Evolutionary conservation across 306 rosid genomes (phyloP), one percentile per base, ranked within the genome.

Genomic region (Gynostemma pentaphyllum): DNA sequence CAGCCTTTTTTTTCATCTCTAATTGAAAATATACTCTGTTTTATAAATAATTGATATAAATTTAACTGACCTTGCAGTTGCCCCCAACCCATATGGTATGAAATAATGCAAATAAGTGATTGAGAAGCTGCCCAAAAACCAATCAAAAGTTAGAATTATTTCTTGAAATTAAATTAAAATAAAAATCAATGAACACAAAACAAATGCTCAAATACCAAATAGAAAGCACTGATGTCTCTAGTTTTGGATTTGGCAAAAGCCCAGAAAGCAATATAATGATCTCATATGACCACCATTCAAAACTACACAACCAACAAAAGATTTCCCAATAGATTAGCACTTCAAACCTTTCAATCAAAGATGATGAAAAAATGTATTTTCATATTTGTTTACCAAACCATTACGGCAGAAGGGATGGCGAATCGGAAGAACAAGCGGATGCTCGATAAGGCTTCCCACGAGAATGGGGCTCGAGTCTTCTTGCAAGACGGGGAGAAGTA

Each of bases 311-410:
- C 10, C 4, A 3, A 40, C 19, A 11, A 55, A 55, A 14, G 47
- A 42, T n/a, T n/a, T n/a, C n/a, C n/a, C n/a, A n/a, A n/a, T n/a
- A n/a, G n/a, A n/a, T n/a, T n/a, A n/a, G n/a, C n/a, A n/a, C n/a
- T n/a, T n/a, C n/a, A n/a, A n/a, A n/a, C n/a, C n/a, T n/a, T n/a
- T n/a, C n/a, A n/a, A n/a, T n/a, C n/a, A n/a, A n/a, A n/a, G n/a
- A n/a, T n/a, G n/a, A n/a, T n/a, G n/a, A n/a, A n/a, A n/a, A n/a
- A n/a, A n/a, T n/a, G n/a, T n/a, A n/a, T n/a, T n/a, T n/a, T n/a
- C n/a, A n/a, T n/a, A n/a, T n/a, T n/a, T n/a, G n/a, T n/a, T 79
- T 76, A 86, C 96, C 96, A 86, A 67, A 75, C 47, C 95, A 86
- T 89, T 0, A 71, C 60, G 3, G 96, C 87, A 9, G 96, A 76